phyloP scores from a whole-genome alignment of 2,329 filamentous ascomycete species.

The Passalora sequoiae region DNA sequence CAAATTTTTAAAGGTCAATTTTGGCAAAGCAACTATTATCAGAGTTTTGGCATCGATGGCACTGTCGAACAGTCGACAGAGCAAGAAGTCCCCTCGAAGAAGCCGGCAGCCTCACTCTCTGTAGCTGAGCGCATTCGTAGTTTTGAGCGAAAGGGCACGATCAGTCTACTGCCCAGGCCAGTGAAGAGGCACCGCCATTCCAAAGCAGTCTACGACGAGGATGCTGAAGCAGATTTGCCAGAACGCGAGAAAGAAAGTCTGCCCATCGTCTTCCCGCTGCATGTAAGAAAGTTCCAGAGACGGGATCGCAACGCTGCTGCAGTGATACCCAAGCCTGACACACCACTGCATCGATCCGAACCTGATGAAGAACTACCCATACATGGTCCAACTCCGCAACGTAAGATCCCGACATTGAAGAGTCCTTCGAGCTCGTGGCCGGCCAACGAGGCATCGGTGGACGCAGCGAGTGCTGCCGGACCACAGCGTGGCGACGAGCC shows the following conservation, averaged over 20 bases:
- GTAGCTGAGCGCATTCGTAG: conserved; percentile 20
- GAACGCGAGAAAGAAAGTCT: not conserved
- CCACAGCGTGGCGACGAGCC: too few species aligned
- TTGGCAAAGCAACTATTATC: too few species aligned
- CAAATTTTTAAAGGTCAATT: too few species aligned
- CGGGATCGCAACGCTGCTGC: conserved; percentile 20
- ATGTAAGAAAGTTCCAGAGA: conserved; percentile 25
- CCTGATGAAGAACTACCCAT: conserved; percentile 19
- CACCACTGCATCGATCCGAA: conserved; percentile 23
- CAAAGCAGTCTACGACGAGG: conserved; percentile 2
- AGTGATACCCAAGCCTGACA: conserved; percentile 19
- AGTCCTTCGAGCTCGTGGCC: conserved; percentile 1
- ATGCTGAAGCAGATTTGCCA: conserved; percentile 1
- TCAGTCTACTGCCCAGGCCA: conserved; percentile 5
- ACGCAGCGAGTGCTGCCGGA: not conserved
- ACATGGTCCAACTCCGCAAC: conserved; percentile 23
- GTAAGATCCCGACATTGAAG: conserved; percentile 15
- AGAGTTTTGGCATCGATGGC: too few species aligned
- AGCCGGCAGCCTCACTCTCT: conserved; percentile 1
- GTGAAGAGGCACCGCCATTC: not conserved
- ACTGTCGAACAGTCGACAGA: not conserved
- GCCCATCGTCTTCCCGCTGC: conserved; percentile 28
- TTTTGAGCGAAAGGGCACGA: conserved; percentile 14
- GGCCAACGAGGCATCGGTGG: conserved; percentile 2
- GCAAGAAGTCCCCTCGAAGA: not conserved